Evolutionary conservation across 2,329 filamentous ascomycete species (phyloP), one percentile per base, ranked within the genome.

Genomic region (Colletotrichum sp.): DNA sequence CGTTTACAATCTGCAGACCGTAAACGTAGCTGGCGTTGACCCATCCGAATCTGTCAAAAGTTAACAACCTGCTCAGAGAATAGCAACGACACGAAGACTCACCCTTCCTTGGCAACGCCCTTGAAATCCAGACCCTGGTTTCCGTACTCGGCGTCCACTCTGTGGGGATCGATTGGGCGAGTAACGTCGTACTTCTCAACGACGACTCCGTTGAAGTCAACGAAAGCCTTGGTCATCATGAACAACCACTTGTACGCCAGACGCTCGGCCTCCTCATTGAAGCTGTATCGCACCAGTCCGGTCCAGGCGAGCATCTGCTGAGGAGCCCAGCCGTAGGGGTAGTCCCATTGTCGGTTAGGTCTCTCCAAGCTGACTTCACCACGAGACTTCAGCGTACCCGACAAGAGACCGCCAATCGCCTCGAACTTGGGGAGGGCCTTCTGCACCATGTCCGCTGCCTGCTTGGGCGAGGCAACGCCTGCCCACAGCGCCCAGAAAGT

Each of bases 161-260:
- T 93, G 86, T 99, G 97, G 49, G 97, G 96, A 81, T 98, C 96
- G 72, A 96, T 92, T 7, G 94, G 93, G 72, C 95, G 89, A 24
- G 96, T 99, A 76, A 99, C 97, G 85, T 99, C 95, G 87, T 99
- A 99, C 88, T 99, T 99, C 86, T 99, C 97, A 8, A 99, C 97
- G 3, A 99, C 96, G 10, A 98, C 96, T 52, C 97, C 97, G 83
- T 99, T 99, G 89, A 96, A 99, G 84, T 99, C 96, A 76, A 98
- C 96, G 87, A 99, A 99, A 0, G 97, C 96, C 86, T 98, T 98
- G 75, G 95, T 98, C 81, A 98, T 96, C 96, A 99, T 99, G 84
- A 96, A 98, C 69, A 98, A 87, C 97, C 97, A 99, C 85, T 97
- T 96, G 86, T 99, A 99, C 1, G 95, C 95, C 78, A 99, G 87